Evolutionary conservation across 306 rosid species (phyloP).

Genomic region (Rosa rugosa): DNA sequence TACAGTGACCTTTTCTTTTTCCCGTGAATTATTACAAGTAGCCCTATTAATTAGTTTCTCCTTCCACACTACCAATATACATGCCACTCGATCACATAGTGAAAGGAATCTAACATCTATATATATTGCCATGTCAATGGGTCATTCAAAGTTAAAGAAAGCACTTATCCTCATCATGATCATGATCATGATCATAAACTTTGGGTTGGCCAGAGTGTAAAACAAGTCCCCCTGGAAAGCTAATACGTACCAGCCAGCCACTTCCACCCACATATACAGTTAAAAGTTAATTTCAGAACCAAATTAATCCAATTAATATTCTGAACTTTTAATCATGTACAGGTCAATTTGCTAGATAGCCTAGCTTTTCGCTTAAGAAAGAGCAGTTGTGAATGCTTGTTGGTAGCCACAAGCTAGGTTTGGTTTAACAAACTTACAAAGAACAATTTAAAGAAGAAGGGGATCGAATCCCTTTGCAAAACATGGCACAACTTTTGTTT

Average conservation of each 20-base stretch:
- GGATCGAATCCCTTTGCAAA: not conserved
- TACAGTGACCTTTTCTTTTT: conserved; percentile 22
- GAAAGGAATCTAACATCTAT: conserved; percentile 18
- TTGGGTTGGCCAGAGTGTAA: conserved; percentile 32
- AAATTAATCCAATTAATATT: not conserved
- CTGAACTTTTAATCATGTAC: not conserved
- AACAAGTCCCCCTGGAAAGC: conserved; percentile 1
- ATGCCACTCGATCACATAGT: conserved; percentile 9
- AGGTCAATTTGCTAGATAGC: not conserved
- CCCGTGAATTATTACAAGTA: not conserved
- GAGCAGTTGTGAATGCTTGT: not conserved
- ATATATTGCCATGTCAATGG: conserved; percentile 9
- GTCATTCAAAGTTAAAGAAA: conserved; percentile 39
- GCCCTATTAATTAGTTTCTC: conserved; percentile 19
- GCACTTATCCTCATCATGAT: conserved; percentile 33
- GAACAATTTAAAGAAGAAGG: not conserved
- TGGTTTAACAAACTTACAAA: conserved; percentile 14
- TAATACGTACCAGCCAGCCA: not conserved
- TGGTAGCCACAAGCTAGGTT: not conserved
- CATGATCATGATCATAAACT: conserved; percentile 31
- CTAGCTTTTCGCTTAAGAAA: conserved; percentile 1
- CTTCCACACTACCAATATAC: conserved; percentile 12
- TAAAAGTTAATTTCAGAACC: not conserved
- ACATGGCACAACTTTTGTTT: conserved; percentile 12
- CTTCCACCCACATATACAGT: not conserved